Evolutionary conservation across 257 asterid genomes (phyloP).

Genomic region (Scutellaria galericulata): DNA sequence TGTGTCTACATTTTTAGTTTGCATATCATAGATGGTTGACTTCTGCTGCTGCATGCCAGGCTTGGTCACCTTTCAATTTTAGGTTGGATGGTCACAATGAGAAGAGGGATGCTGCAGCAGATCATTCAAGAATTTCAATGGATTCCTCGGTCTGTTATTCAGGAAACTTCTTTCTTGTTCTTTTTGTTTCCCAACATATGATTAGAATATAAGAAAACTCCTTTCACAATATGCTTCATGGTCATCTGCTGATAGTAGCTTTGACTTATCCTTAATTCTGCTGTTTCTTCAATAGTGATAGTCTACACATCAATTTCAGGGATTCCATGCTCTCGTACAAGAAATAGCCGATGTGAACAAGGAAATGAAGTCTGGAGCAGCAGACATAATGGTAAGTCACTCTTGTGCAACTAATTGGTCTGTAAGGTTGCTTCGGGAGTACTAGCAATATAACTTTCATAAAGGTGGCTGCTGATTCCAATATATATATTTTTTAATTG

Average conservation of each 20-base stretch:
- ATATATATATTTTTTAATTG: not conserved
- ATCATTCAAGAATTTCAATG: constrained; percentile 48
- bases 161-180: constrained; percentile 13
- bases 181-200: constrained; percentile 12
- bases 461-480: constrained; percentile 8
- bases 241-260: constrained; percentile 19
- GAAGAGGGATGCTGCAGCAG: constrained; percentile 45
- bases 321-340: constrained; percentile 70
- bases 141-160: constrained; percentile 60
- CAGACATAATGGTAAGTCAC: constrained; percentile 53
- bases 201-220: not conserved
- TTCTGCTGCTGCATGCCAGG: constrained; percentile 55
- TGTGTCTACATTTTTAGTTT: constrained; percentile 3
- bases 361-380: constrained; percentile 43
- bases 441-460: constrained; percentile 12
- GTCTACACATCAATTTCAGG: constrained; percentile 54
- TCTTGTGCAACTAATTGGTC: not conserved
- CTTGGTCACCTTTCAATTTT: constrained; percentile 76
- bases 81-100: constrained; percentile 50
- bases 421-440: not conserved
- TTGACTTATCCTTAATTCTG: constrained; percentile 19
- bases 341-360: constrained; percentile 48
- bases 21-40: constrained; percentile 14
- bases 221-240: constrained; percentile 24
- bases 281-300: constrained; percentile 27